Percentiles rank a stretch among this genome's conserved stretches.
phyloP scores from a whole-genome alignment of 495 filamentous ascomycete species.

The Xylaria venustula region DNA sequence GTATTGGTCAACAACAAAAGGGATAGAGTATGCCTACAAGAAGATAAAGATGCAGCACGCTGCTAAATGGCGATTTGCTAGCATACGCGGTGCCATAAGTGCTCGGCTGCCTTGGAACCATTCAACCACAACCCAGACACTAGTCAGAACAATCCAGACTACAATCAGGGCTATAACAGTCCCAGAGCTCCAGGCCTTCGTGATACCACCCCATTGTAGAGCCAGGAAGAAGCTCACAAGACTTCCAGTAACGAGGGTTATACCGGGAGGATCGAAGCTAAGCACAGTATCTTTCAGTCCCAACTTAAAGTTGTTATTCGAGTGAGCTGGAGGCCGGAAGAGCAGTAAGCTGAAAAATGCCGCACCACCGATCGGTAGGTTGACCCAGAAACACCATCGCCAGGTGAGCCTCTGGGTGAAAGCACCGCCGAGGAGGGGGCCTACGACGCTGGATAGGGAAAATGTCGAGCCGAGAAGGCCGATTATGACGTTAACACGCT shows the following conservation, averaged over 20 bases:
- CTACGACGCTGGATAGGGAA: constrained; percentile 7
- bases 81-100: neutral
- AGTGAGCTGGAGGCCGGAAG: constrained; percentile 40
- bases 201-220: constrained; percentile 45
- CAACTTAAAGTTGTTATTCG: constrained; percentile 19
- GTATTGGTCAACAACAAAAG: too few species aligned
- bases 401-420: constrained; percentile 41
- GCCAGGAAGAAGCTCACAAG: constrained; percentile 40
- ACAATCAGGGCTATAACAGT: constrained; percentile 45
- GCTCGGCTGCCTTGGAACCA: constrained; percentile 23
- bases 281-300: constrained; percentile 27
- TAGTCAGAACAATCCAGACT: constrained; percentile 27
- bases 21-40: neutral
- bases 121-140: constrained; percentile 29
- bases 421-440: constrained; percentile 44
- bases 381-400: constrained; percentile 46
- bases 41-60: neutral
- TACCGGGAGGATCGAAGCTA: constrained; percentile 13
- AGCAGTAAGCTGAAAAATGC: constrained; percentile 37
- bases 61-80: neutral
- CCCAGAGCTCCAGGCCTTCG: constrained; percentile 35
- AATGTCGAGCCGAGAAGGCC: constrained; percentile 5
- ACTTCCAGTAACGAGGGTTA: constrained; percentile 34
- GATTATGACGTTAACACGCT: neutral
- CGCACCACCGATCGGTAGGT: constrained; percentile 51